phyloP scores from a whole-genome alignment of 1,284 basidiomycete genomes.

The Meripilus lineatus region DNA sequence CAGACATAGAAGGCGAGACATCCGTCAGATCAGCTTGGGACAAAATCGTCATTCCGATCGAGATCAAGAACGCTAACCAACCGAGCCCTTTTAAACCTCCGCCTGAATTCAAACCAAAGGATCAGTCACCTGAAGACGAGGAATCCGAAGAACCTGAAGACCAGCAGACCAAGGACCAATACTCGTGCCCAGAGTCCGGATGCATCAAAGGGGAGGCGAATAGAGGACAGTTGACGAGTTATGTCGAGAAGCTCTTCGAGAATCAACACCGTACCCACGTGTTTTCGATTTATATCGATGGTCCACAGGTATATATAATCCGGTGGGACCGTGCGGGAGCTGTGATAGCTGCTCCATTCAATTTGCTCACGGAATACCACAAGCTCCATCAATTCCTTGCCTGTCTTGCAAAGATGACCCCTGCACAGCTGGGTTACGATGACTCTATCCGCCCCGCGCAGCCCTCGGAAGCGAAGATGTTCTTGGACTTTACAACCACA shows the following conservation, averaged over 20 bases:
- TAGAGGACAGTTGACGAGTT: slow-evolving; percentile 7
- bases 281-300: slow-evolving; percentile 7
- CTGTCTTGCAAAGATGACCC: slow-evolving; percentile 2
- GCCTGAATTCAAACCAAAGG: no score
- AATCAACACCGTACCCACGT: slow-evolving; percentile 7
- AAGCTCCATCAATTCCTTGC: slow-evolving; percentile 7
- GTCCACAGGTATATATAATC: slow-evolving; percentile 3
- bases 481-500: neutral
- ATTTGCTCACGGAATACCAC: slow-evolving; percentile 1
- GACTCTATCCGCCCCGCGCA: neutral
- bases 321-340: slow-evolving; percentile 12
- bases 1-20: no score
- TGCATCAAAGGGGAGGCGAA: no score
- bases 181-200: no score
- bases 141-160: no score
- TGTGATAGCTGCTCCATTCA: slow-evolving; percentile 11
- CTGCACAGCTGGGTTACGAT: slow-evolving; percentile 8
- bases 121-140: no score
- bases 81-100: no score
- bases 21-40: no score
- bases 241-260: slow-evolving; percentile 5
- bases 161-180: no score
- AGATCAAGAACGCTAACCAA: no score
- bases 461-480: neutral
- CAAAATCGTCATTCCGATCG: no score